Base-by-base conservation (phyloP, 192 early-diverging fungal genomes). In the Backusella mclennaniae region DNA sequence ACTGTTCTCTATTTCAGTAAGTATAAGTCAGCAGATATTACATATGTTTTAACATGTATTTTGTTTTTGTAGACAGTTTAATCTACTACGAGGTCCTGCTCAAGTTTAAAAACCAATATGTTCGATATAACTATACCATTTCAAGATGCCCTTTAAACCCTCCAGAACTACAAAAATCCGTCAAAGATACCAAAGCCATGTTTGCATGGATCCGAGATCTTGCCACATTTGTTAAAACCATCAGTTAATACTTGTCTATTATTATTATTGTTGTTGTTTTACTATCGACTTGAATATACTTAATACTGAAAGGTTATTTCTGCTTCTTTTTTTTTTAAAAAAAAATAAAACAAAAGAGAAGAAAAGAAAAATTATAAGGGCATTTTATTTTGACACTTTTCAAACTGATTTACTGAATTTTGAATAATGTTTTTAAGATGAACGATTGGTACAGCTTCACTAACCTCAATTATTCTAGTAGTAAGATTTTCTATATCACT, bases 141-240 rank as follows among this genome's bases (percentile, higher is more conserved):
- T 70, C 69, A 70, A 70, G 23, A 70, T 70, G 69, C 69, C 69
- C 39, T 0, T 0, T 70, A 70, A 70, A 70, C 69, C 41, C n/a
- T 70, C 69, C 41, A 70, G 69, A 70, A 70, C 69, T 70, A 70
- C 69, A 70, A 41, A 38, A 70, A 39, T 70, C 44, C 0, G 69
- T 44, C 69, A 44, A 70, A 70, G 69, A 70, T 70, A 70, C 69
- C 69, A 70, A 41, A 70, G 1, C 44, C 11, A 41, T 71, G 69
- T 70, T 70, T 70, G 38, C 69, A 41, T 70, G 69, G 38, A 39
- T 44, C 69, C 69, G 69, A 70, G 69, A 70, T 70, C 69, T 70
- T 70, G 69, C 1, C 38, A 23, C 35, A 70, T 41, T 41, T 38
- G 69, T 39, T 70, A 70, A 41, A 70, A 41, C 69, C 69, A 70